Percentiles rank a stretch among this genome's conserved stretches.
These are phyloP conservation scores for Boehmeria nivea DNA, from an alignment of 306 rosid genomes.

Conservation along the genomic window DNA sequence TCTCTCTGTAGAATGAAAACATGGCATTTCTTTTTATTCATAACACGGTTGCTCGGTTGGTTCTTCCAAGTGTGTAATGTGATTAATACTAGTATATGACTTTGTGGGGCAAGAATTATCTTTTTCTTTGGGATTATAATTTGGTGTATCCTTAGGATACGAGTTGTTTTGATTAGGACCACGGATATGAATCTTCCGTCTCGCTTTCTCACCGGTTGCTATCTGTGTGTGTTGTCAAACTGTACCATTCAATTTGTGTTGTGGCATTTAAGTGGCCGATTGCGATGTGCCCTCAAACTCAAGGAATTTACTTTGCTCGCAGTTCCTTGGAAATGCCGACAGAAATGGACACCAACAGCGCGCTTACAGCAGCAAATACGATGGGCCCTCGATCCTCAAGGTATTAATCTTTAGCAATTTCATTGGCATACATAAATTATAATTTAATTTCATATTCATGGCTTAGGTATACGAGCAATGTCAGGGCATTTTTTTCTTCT, in stretches of 20 bases:
- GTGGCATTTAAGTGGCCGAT: neutral
- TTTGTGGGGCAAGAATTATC: too few relatives aligned
- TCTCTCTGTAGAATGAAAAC: neutral
- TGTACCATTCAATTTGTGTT: neutral
- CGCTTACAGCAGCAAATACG: constrained; percentile 45
- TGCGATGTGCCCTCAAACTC: neutral
- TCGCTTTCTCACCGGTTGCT: neutral
- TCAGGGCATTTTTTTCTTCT: too few relatives aligned
- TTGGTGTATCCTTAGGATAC: too few relatives aligned
- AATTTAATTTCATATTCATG: too few relatives aligned
- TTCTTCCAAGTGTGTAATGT: too few relatives aligned
- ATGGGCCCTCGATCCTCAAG: constrained; percentile 66
- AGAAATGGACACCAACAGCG: constrained; percentile 38
- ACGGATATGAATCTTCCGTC: neutral
- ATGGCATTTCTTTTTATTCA: neutral
- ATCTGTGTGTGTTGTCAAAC: neutral
- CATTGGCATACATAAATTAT: too few relatives aligned
- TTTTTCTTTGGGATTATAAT: too few relatives aligned
- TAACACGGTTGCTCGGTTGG: neutral
- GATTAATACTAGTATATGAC: too few relatives aligned
- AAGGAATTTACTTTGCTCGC: constrained; percentile 5
- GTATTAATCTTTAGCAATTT: constrained; percentile 24
- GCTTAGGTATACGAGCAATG: too few relatives aligned
- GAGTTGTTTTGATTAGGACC: neutral
- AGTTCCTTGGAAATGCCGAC: constrained; percentile 47